A percentile compares a stretch with the other conserved stretches of the same genome.
These are phyloP conservation scores for Verbascum thapsus DNA, from an alignment of 257 asterid species.

Conservation along the genomic window DNA sequence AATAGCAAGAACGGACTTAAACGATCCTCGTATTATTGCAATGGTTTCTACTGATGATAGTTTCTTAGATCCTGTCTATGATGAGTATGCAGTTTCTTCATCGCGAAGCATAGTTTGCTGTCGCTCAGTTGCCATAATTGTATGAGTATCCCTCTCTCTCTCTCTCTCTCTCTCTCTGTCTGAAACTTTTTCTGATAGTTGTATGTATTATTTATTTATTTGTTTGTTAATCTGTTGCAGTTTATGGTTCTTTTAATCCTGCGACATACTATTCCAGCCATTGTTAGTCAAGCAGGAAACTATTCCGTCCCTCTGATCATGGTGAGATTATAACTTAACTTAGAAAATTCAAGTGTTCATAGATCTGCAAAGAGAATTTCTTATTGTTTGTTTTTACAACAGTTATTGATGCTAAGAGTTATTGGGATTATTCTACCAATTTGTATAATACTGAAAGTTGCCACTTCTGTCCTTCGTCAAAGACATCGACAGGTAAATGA, in stretches of 20 bases:
- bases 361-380: slow-evolving; percentile 6
- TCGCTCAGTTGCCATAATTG: slow-evolving; percentile 53
- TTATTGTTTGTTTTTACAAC: slow-evolving; percentile 24
- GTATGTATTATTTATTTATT: no score
- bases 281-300: slow-evolving; percentile 49
- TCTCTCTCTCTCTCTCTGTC: no score
- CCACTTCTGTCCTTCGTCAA: slow-evolving; percentile 42
- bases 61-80: slow-evolving; percentile 38
- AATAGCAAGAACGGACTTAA: slow-evolving; percentile 67
- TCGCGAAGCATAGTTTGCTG: slow-evolving; percentile 59
- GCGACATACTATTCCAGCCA: slow-evolving; percentile 60
- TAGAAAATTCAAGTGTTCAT: not conserved
- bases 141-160: slow-evolving; percentile 40
- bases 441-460: slow-evolving; percentile 59
- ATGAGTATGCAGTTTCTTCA: slow-evolving; percentile 46
- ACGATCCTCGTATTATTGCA: slow-evolving; percentile 55
- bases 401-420: slow-evolving; percentile 55
- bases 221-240: slow-evolving; percentile 37
- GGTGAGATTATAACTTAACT: slow-evolving; percentile 39
- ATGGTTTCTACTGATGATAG: slow-evolving; percentile 58
- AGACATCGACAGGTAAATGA: slow-evolving; percentile 46
- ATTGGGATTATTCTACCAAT: slow-evolving; percentile 59
- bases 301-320: slow-evolving; percentile 53
- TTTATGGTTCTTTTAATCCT: slow-evolving; percentile 59
- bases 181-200: no score